Conservation (phyloP, 2,329 filamentous ascomycete species). For the Claviceps paspali region DNA sequence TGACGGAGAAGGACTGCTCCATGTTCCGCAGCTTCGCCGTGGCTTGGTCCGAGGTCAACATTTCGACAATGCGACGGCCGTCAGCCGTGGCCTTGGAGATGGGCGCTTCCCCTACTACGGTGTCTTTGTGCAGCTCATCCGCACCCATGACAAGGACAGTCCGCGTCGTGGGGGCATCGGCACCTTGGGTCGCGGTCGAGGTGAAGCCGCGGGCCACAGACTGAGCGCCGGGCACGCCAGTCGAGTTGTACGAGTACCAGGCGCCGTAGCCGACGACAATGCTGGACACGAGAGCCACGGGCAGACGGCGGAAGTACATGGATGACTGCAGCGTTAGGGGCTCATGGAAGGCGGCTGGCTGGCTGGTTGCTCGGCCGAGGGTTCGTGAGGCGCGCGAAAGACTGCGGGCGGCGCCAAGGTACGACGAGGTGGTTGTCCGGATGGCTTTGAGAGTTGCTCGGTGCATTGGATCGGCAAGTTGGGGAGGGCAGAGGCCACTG, state of each 20-base stretch:
- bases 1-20: constrained; percentile 84
- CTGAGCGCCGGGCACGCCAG: constrained; percentile 17
- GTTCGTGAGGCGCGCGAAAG: constrained; percentile 27
- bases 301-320: constrained; percentile 60
- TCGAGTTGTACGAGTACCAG: constrained; percentile 53
- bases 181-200: constrained; percentile 22
- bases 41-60: constrained; percentile 90
- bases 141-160: constrained; percentile 78
- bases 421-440: constrained; percentile 52
- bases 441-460: constrained; percentile 53
- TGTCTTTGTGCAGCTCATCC: constrained; percentile 78
- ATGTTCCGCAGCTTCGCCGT: constrained; percentile 77
- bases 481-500: neutral
- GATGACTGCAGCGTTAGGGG: constrained; percentile 51
- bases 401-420: constrained; percentile 46
- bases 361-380: constrained; percentile 15
- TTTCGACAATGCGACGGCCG: constrained; percentile 77
- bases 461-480: constrained; percentile 43
- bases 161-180: constrained; percentile 32
- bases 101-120: constrained; percentile 70
- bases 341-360: constrained; percentile 25
- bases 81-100: constrained; percentile 78
- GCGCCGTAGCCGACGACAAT: constrained; percentile 57
- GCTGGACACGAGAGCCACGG: constrained; percentile 51
- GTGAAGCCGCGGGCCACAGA: constrained; percentile 27